Conservation (phyloP, 2,329 filamentous ascomycete genomes). For the Stachybotrys echinatus region DNA sequence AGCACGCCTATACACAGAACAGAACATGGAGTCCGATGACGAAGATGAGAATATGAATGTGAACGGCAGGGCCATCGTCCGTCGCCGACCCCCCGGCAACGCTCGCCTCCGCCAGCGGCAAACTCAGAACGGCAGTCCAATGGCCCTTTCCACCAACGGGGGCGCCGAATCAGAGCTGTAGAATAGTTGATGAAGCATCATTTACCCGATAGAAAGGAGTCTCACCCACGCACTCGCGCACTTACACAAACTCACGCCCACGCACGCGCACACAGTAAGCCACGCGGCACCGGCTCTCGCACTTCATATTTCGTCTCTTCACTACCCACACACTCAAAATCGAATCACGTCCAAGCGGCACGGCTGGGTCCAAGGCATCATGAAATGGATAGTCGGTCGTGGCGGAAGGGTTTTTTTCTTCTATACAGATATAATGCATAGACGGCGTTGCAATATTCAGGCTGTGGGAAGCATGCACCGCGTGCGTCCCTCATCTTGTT, state of each 20-base stretch:
- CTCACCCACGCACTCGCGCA: no score
- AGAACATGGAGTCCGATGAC: conserved; percentile 52
- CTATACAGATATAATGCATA: conserved; percentile 22
- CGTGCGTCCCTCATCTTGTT: not conserved
- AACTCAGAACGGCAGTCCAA: conserved; percentile 50
- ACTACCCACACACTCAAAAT: not conserved
- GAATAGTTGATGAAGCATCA: conserved; percentile 4
- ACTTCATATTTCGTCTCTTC: not conserved
- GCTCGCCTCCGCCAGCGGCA: conserved; percentile 37
- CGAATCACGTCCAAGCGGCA: not conserved
- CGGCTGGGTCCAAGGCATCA: not conserved
- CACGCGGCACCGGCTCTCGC: not conserved
- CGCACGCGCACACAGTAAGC: no score
- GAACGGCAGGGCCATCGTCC: conserved; percentile 33
- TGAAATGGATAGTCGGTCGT: not conserved
- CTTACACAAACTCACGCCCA: no score
- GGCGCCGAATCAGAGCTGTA: conserved; percentile 53
- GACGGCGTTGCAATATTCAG: conserved; percentile 27
- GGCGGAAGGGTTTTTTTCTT: conserved; percentile 11
- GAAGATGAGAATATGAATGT: conserved; percentile 46
- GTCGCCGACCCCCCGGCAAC: conserved; percentile 38
- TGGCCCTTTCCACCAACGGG: conserved; percentile 50
- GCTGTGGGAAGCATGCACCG: no score
- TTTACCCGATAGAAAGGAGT: no score
- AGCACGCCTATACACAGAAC: conserved; percentile 47